Base-by-base conservation (phyloP, 345 rosid genomes). In the Murraya koenigii region DNA sequence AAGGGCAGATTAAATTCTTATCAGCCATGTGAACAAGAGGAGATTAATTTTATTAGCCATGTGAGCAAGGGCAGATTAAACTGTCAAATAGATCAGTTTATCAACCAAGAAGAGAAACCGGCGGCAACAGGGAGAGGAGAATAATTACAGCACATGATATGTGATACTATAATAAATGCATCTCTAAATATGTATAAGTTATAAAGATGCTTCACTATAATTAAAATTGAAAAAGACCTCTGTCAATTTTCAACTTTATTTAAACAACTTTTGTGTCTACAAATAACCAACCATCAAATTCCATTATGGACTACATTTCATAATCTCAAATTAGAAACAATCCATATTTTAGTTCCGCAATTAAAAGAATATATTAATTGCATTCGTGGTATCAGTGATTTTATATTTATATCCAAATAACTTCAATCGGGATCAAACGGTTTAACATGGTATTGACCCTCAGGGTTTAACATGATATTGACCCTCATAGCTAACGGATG, bases 1-100 rank as follows among this genome's bases (percentile, higher is more conserved):
- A 65, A 54, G 13, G n/a, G 56, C n/a, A 4, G 56, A 54, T 71
- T n/a, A n/a, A n/a, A n/a, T 80, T 77, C n/a, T 68, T 58, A 65
- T 28, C 5, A 72, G 19, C 69, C 78, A 58, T 7, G n/a, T 0
- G 67, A 54, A 78, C 33, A 65, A 54, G 13, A 26, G 56, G 28
- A 4, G 56, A 54, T 71, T n/a, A n/a, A n/a, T n/a, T n/a, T 68
- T 58, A 65, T 28, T 7, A 72, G 19, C 69, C 78, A 58, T 7
- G n/a, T 0, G 67, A 54, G 75, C 33, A 65, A 54, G 13, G n/a
- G 56, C n/a, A 4, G 56, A 54, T 71, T 66, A 32, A 68, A 61
- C 49, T 71, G 28, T 67, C 35, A 62, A 73, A 26, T 19, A 56
- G 35, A 66, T 13, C 60, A 79, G 44, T 39, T 22, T 26, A n/a